These are phyloP conservation scores for Phytophthora cactorum DNA, from an alignment of 352 stramenopile genomes.

Conservation along the genomic window DNA sequence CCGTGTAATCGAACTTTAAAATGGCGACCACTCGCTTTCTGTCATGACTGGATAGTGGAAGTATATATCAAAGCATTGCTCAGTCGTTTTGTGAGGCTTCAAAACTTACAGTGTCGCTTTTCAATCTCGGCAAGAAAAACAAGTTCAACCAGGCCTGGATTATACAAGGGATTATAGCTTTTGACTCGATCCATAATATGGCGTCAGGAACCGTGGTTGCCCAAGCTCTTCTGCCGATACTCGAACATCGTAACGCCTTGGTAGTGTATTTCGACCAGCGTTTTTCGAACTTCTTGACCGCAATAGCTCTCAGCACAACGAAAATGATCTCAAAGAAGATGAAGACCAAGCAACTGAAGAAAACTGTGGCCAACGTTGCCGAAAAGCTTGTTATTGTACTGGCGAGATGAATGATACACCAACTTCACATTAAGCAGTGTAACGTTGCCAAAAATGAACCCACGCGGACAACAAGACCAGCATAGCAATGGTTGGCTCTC, in stretches of 20 bases:
- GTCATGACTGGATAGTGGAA: not conserved
- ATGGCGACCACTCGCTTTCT: not conserved
- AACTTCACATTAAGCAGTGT: too few species aligned
- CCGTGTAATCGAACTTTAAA: not conserved
- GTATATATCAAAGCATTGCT: not conserved
- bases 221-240: not conserved
- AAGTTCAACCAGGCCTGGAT: not conserved
- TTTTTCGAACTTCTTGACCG: not conserved
- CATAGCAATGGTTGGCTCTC: too few species aligned
- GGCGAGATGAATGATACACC: too few species aligned
- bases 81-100: not conserved
- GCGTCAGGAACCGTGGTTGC: not conserved
- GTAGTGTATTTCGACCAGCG: not conserved
- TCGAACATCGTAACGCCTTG: not conserved
- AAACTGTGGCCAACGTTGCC: not conserved
- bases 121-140: not conserved
- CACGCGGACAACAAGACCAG: too few species aligned
- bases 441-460: too few species aligned
- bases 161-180: not conserved
- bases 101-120: not conserved
- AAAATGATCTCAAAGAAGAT: not conserved
- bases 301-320: not conserved
- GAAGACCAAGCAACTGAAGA: not conserved
- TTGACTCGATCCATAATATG: not conserved
- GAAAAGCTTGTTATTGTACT: not conserved